A percentile compares a stretch with the other conserved stretches of the same genome.
These are phyloP conservation scores for Neurospora sp. DNA, from an alignment of 495 filamentous ascomycete species.

Conservation along the genomic window DNA sequence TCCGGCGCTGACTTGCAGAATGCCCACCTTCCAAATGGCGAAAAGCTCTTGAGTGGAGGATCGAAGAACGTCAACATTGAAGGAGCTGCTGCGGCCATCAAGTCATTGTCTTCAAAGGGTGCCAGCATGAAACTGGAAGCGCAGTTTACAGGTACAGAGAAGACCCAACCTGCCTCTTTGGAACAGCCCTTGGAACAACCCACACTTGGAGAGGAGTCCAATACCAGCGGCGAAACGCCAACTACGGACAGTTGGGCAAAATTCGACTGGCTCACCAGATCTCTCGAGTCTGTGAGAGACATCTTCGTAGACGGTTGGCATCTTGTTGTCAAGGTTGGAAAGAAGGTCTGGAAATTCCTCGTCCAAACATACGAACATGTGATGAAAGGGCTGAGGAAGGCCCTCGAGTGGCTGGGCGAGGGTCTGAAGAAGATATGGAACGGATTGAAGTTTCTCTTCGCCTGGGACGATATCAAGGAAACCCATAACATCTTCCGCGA, in stretches of 20 bases:
- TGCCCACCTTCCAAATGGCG: not conserved
- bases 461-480: not conserved
- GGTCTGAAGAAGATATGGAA: not conserved
- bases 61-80: not conserved
- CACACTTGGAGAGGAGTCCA: not conserved
- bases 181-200: not conserved
- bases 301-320: not conserved
- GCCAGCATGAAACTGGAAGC: not conserved
- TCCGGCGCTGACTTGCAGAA: not conserved
- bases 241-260: not conserved
- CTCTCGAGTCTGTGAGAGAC: not conserved
- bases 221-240: accelerated
- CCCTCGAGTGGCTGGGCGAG: not conserved
- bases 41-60: not conserved
- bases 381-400: not conserved
- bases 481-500: not conserved
- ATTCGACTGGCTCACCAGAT: not conserved
- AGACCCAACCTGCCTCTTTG: not conserved
- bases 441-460: not conserved
- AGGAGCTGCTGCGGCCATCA: not conserved
- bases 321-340: not conserved
- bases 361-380: not conserved
- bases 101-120: not conserved
- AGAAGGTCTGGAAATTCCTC: not conserved
- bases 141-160: not conserved